Conservation (phyloP, 2,329 filamentous ascomycete species). For the Colletotrichum simmondsii region DNA sequence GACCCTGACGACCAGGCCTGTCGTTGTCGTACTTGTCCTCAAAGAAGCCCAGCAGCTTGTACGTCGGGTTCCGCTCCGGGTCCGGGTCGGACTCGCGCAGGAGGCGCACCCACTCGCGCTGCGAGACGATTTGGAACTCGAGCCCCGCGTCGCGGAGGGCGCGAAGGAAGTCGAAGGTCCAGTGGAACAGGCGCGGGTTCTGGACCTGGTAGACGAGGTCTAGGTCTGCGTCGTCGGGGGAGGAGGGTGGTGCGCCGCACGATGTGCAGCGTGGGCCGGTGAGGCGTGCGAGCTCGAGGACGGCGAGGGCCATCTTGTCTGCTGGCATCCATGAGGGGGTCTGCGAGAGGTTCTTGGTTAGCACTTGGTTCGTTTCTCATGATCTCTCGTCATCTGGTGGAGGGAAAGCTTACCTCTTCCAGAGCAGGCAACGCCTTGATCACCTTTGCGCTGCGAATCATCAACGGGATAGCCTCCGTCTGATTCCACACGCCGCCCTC, state of each 20-base stretch:
- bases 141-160: constrained; percentile 57
- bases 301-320: constrained; percentile 46
- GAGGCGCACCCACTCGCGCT: constrained; percentile 56
- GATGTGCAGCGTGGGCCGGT: constrained; percentile 40
- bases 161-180: constrained; percentile 64
- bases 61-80: constrained; percentile 58
- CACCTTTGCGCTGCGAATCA: constrained; percentile 57
- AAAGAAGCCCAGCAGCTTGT: constrained; percentile 64
- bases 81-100: constrained; percentile 59
- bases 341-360: constrained; percentile 23
- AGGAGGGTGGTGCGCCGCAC: constrained; percentile 38
- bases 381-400: no score
- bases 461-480: constrained; percentile 60
- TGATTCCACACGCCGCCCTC: constrained; percentile 58
- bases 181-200: constrained; percentile 60
- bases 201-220: constrained; percentile 61
- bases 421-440: constrained; percentile 57
- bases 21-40: constrained; percentile 61
- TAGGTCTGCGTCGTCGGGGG: constrained; percentile 21
- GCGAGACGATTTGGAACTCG: constrained; percentile 53
- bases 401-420: constrained; percentile 42
- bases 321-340: constrained; percentile 52
- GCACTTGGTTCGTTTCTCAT: neutral
- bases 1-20: constrained; percentile 45
- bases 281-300: constrained; percentile 45